Evolutionary conservation across 2,329 filamentous ascomycete genomes (phyloP), one percentile per base, ranked within the genome.

Genomic region (Aspergillus niger): DNA sequence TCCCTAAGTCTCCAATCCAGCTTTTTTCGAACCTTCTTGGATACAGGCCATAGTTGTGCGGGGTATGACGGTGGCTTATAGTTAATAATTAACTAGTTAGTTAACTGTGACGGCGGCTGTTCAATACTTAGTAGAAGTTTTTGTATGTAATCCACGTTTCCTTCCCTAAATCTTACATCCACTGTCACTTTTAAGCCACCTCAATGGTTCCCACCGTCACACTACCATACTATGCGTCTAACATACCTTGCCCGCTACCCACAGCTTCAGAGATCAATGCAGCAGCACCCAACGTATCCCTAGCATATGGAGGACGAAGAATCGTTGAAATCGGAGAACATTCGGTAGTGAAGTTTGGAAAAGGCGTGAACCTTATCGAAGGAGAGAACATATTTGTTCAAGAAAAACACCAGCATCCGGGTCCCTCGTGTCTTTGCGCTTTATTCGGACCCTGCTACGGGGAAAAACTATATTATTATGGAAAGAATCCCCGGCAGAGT

Each of bases 351-450:
- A 59, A 50, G 13, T 63, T 72, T 66, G 63, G 74, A 65, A 38
- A 41, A 15, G 50, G 59, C 8, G 55, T 74, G 48, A 55, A 67
- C 30, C 63, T 72, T 6, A 57, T 69, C 11, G 72, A 76, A 66
- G 71, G 70, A 28, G 63, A 70, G 52, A 75, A 71, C 55, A 74
- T 75, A 2, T 74, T 74, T 60, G 67, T 72, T 24, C 55, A 59
- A 30, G 57, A 65, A 44, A 20, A 52, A 59, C 13, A 72, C 70
- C 20, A 65, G 50, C 48, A 55, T 75, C 7, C 60, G 54, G 20
- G 66, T 76, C n/a, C 74, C 73, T 20, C 64, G 58, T 15, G 69
- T 77, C 20, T 76, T 70, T 55, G 73, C 74, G 10, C 63, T 75
- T 54, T 75, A 70, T 57, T 54, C 60, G 15, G 59, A 70, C 20